phyloP scores from a whole-genome alignment of 306 rosid genomes.

The Corylus avellana region DNA sequence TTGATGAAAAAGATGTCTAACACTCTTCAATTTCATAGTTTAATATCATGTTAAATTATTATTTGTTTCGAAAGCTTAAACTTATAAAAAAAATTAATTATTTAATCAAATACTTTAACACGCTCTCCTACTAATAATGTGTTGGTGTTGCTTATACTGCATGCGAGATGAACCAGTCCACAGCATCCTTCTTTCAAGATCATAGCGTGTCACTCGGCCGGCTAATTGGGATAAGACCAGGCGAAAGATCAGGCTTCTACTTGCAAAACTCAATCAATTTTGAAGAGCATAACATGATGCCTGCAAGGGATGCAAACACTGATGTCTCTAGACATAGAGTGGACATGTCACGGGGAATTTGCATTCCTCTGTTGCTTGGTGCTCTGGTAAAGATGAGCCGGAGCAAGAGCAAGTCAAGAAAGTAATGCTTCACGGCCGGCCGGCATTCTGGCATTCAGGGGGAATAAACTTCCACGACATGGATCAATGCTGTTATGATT shows the following conservation, averaged over 20 bases:
- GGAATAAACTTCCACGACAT: background rate
- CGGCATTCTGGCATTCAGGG: no score
- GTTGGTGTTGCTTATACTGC: no score
- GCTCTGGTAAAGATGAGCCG: conserved; percentile 41
- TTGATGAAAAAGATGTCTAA: background rate
- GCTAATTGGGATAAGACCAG: conserved; percentile 57
- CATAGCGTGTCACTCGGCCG: conserved; percentile 71
- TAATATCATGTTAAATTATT: no score
- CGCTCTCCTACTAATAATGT: no score
- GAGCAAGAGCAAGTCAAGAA: conserved; percentile 50
- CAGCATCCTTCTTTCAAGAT: conserved; percentile 83
- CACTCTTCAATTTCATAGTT: background rate
- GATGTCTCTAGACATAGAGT: conserved; percentile 30
- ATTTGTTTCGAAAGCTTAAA: no score
- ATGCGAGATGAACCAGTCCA: conserved; percentile 44
- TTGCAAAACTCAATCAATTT: conserved; percentile 33
- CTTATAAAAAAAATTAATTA: no score
- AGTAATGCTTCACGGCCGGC: conserved; percentile 15
- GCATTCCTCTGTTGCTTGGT: conserved; percentile 53
- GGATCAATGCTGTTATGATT: background rate
- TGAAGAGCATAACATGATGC: conserved; percentile 37
- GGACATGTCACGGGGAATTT: conserved; percentile 40
- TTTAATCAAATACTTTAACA: no score
- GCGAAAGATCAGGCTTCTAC: conserved; percentile 49
- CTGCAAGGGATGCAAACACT: conserved; percentile 28